These are phyloP conservation scores for Globisporangium rhizosaccharum DNA, from an alignment of 352 stramenopile genomes.

Conservation along the genomic window DNA sequence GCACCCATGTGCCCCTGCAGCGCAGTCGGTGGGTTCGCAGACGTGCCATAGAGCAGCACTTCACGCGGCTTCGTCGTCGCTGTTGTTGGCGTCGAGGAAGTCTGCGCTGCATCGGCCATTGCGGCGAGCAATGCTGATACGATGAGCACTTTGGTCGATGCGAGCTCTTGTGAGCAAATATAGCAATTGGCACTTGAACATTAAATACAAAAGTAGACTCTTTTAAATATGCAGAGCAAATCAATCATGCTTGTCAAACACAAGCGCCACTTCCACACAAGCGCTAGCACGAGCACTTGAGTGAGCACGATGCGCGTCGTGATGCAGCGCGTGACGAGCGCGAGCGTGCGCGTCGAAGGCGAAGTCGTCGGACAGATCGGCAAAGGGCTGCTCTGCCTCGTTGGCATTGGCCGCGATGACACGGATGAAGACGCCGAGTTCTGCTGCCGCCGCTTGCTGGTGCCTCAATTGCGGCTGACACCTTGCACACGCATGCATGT, in stretches of 20 bases:
- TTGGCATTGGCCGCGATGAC: conserved; percentile 73
- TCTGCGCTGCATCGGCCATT: not conserved
- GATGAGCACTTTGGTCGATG: too few relatives aligned
- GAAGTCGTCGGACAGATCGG: conserved; percentile 71
- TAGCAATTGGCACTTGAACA: too few relatives aligned
- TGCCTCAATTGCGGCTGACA: conserved; percentile 12
- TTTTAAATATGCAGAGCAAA: not conserved
- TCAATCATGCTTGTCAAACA: not conserved
- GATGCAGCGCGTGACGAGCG: conserved; percentile 77
- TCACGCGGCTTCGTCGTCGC: conserved; percentile 14
- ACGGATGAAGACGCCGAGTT: conserved; percentile 79
- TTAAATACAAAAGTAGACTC: not conserved
- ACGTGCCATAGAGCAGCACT: conserved; percentile 82
- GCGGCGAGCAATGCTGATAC: not conserved
- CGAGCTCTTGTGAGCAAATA: too few relatives aligned
- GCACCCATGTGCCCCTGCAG: conserved; percentile 74
- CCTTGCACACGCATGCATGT: not conserved
- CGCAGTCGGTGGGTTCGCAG: conserved; percentile 78
- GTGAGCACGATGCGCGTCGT: conserved; percentile 56
- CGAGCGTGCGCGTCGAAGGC: conserved; percentile 70
- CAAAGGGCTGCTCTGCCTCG: conserved; percentile 72
- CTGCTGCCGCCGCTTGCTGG: conserved; percentile 72
- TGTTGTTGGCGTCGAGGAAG: conserved; percentile 1
- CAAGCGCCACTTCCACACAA: not conserved
- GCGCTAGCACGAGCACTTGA: too few relatives aligned